Percentiles rank a stretch among this genome's conserved stretches.
phyloP scores from a whole-genome alignment of 139 green algal species.

The Chlamydomonas asymmetrica region DNA sequence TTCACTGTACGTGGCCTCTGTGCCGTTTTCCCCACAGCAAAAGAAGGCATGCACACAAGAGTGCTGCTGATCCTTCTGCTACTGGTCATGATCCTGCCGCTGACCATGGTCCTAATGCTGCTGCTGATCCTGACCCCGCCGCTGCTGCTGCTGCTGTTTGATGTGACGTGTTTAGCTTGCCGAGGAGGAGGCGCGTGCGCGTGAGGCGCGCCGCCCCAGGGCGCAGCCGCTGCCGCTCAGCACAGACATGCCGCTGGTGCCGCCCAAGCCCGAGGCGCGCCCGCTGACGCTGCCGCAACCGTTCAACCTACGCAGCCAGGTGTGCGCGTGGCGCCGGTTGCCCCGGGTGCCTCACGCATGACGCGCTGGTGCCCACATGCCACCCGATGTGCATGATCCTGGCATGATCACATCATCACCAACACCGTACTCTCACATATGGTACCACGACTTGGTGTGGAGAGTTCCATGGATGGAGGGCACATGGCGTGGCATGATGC shows the following conservation, averaged over 20 bases:
- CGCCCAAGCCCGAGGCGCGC: constrained; percentile 43
- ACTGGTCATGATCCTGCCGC: no score
- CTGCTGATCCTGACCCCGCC: no score
- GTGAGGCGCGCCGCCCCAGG: constrained; percentile 5
- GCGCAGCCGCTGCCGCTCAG: constrained; percentile 38
- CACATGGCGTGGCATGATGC: not conserved
- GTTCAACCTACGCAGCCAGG: constrained; percentile 54
- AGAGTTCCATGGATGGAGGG: not conserved
- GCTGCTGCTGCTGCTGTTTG: not conserved
- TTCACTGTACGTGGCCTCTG: no score
- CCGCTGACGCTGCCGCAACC: constrained; percentile 52
- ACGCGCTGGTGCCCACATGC: not conserved
- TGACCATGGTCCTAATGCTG: no score
- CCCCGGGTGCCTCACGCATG: not conserved
- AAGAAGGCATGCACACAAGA: not conserved
- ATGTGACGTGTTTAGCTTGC: no score
- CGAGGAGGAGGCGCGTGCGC: constrained; percentile 20
- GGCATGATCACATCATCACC: no score
- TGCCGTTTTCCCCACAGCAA: not conserved
- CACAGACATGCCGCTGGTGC: constrained; percentile 40
- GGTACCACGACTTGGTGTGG: not conserved
- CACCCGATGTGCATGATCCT: not conserved
- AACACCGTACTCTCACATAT: no score
- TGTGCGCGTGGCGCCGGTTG: not conserved
- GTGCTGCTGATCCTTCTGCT: no score